Base-by-base conservation (phyloP, 176 grass and related monocot species). In the Ensete ventricosum region DNA sequence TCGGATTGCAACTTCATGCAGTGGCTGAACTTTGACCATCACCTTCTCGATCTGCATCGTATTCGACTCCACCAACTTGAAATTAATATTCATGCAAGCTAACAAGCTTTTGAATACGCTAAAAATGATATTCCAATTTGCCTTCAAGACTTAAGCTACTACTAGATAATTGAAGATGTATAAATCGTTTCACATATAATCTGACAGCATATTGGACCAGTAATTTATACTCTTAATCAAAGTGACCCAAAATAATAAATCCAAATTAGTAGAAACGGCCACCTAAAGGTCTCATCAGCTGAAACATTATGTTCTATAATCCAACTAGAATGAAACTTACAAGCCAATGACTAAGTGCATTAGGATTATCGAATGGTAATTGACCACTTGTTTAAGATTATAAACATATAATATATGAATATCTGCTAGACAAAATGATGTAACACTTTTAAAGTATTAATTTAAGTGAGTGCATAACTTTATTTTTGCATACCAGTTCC, bases 401-500 rank as follows among this genome's bases (percentile, higher is more conserved):
- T 43, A 43, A 43, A 43, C 34, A 43, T 43, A 43, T 43, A 43
- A 4, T 43, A 43, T 43, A 43, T 43, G 4, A 43, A 43, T 6
- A 43, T 43, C 34, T 43, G 34, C 34, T 43, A 43, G 34, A 43
- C 34, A 43, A 43, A 43, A 43, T 43, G 34, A 43, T 43, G 5
- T 43, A 43, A 43, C 0, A 43, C 34, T 43, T 43, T 43, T 43
- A 6, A 43, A 43, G 34, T 43, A 43, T 43, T 7, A 21, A 50
- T 20, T n/a, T 11, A 21, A 70, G 1, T 22, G 67, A 50, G 48
- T 11, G 17, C 8, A 70, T 52, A 70, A 11, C n/a, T 50, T 13
- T 26, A 14, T 14, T 14, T 70, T 26, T 70, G 19, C 82, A 22
- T 97, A 97, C 94, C 94, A 98, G 80, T 48, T 91, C 94, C 71